phyloP scores from a whole-genome alignment of 1,284 basidiomycete species.

The Apiotrichum akiyoshidainum region DNA sequence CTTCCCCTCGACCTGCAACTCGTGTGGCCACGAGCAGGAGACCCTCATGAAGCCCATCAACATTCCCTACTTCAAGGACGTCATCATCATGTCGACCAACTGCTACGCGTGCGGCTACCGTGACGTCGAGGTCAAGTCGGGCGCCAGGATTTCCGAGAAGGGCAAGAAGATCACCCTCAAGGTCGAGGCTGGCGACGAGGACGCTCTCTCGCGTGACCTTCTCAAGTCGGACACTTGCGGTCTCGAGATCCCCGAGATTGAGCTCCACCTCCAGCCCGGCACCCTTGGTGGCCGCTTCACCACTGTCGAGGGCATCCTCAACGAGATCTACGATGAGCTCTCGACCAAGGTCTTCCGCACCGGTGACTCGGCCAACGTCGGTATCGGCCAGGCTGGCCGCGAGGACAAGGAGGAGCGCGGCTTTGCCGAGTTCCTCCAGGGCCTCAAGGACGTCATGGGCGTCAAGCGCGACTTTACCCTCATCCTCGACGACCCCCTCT shows the following conservation, averaged over 20 bases:
- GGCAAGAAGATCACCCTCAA: conserved; percentile 85
- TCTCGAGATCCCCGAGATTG: conserved; percentile 88
- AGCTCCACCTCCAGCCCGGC: conserved; percentile 84
- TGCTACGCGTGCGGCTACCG: conserved; percentile 92
- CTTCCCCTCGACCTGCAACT: conserved; percentile 85
- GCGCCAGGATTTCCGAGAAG: conserved; percentile 76
- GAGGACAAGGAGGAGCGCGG: conserved; percentile 55
- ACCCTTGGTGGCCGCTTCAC: conserved; percentile 99
- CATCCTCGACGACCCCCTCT: conserved; percentile 91
- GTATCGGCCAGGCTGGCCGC: conserved; percentile 33
- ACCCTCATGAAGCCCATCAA: conserved; percentile 95
- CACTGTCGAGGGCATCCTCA: conserved; percentile 89
- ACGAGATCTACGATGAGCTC: conserved; percentile 94
- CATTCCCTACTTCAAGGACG: conserved; percentile 99
- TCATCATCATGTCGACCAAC: conserved; percentile 98
- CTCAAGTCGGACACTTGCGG: conserved; percentile 95
- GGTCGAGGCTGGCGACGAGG: conserved; percentile 72
- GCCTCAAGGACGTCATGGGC: conserved; percentile 75
- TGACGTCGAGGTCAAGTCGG: conserved; percentile 97
- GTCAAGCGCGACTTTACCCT: conserved; percentile 79
- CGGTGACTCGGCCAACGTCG: conserved; percentile 39
- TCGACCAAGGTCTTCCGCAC: conserved; percentile 80
- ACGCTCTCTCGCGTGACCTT: conserved; percentile 91
- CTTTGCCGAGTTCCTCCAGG: conserved; percentile 73
- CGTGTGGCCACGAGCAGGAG: conserved; percentile 76